Evolutionary conservation across 371 early-diverging fungal species (phyloP).

Genomic region (Parasitella parasitica): DNA sequence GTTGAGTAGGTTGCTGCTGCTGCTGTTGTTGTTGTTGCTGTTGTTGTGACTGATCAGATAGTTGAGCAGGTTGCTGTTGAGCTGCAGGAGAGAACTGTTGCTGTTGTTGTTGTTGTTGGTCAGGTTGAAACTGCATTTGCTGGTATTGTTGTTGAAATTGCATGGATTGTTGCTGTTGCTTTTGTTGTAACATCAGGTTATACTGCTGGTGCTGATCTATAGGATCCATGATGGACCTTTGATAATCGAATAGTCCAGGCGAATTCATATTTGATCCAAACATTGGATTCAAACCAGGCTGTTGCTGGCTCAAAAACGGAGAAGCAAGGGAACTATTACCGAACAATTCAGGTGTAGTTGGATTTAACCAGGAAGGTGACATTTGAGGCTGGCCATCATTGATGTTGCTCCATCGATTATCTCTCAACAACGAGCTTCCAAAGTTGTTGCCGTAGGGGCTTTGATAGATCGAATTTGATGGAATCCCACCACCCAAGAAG

Average conservation of each 20-base stretch:
- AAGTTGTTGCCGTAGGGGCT: constrained; percentile 16
- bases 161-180: constrained; percentile 48
- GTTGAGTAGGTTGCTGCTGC: not conserved
- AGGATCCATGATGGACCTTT: constrained; percentile 32
- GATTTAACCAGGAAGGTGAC: constrained; percentile 36
- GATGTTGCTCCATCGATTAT: constrained; percentile 13
- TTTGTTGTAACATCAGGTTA: constrained; percentile 51
- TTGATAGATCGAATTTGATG: constrained; percentile 15
- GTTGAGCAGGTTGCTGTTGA: constrained; percentile 24
- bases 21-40: constrained; percentile 8
- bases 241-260: constrained; percentile 40
- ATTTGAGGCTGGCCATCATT: constrained; percentile 3
- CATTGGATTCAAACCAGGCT: constrained; percentile 26
- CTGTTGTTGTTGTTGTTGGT: constrained; percentile 47
- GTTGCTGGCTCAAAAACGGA: constrained; percentile 25
- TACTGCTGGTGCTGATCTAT: constrained; percentile 49
- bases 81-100: constrained; percentile 7
- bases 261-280: constrained; percentile 28
- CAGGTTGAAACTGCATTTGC: constrained; percentile 49
- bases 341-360: constrained; percentile 32
- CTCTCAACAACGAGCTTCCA: constrained; percentile 16
- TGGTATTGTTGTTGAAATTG: constrained; percentile 49
- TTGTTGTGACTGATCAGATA: constrained; percentile 28
- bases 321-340: constrained; percentile 17
- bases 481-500: constrained; percentile 3